Base-by-base conservation (phyloP, 768 basidiomycete species). In the Macrolepiota fuliginosa region DNA sequence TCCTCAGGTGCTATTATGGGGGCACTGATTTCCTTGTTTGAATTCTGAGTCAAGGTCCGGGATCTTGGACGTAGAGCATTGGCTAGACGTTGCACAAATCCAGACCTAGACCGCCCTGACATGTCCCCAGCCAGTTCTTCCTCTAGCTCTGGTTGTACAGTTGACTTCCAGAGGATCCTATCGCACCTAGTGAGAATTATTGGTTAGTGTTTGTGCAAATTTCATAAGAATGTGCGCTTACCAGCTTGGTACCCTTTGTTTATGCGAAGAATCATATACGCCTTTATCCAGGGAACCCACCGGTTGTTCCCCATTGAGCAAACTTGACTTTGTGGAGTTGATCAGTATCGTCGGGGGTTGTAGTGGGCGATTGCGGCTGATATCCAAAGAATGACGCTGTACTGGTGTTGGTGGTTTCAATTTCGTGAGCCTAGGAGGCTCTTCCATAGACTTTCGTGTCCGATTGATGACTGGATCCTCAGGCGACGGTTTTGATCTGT, bases 181-280 rank as follows among this genome's bases (percentile, higher is more conserved):
- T 94, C 92, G 68, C 92, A 94, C 90, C 90, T 91, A 7, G 29
- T 56, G 6, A 40, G 4, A n/a, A 24, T 61, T 27, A 24, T 61
- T 27, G 46, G 32, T 39, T 60, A 49, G 27, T 49, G 56, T 45
- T 47, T 49, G 24, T 27, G 49, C 49, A 25, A 11, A 13, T 6
- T 37, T 25, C 11, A 17, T 29, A 58, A n/a, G 51, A 36, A 42
- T 6, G 19, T 17, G 54, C 4, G 75, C 85, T 52, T 65, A 90
- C 92, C 92, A 93, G 71, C 91, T 91, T 4, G 92, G 92, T 25
- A 93, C 92, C 19, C 92, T 86, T 67, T 85, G 83, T 72, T 94
- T 93, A 67, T 83, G 78, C 10, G 91, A 93, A 27, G 89, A 86
- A 72, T 94, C 92, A 68, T 92, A 93, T 2, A 90, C 86, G 17